Evolutionary conservation across 371 early-diverging fungal genomes (phyloP).

Genomic region (Mucor racemosus): DNA sequence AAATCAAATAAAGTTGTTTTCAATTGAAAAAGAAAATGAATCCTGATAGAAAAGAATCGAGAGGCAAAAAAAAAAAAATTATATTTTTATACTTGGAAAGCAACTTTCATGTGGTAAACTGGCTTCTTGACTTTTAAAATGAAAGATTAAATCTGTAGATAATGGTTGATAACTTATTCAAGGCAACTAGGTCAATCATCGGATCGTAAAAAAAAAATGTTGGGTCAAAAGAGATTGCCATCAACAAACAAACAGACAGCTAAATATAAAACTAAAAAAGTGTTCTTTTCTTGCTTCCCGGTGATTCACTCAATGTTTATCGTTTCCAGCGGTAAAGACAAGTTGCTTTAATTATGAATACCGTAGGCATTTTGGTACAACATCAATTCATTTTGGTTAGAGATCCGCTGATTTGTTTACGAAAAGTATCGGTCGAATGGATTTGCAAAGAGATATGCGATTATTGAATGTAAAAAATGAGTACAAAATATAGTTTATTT

Average conservation of each 20-base stretch:
- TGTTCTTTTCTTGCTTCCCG: too few species aligned
- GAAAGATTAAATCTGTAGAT: not conserved
- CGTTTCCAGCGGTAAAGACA: not conserved
- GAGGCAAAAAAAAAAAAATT: not conserved
- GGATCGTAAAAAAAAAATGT: not conserved
- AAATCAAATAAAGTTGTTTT: too few species aligned
- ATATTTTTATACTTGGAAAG: too few species aligned
- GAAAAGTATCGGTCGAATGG: not conserved
- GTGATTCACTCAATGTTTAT: not conserved
- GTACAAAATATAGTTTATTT: not conserved
- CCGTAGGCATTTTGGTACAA: not conserved
- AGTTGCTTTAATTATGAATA: too few species aligned
- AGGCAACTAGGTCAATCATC: not conserved
- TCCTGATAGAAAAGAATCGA: not conserved
- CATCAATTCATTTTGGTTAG: not conserved
- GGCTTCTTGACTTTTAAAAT: not conserved
- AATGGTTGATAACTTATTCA: not conserved
- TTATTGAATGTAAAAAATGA: not conserved
- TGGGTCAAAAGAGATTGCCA: too few species aligned
- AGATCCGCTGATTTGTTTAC: conserved; percentile 3
- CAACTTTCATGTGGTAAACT: too few species aligned
- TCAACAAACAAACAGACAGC: not conserved
- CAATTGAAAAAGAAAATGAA: not conserved
- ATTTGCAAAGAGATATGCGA: not conserved
- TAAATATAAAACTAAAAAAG: not conserved